These are phyloP conservation scores for Pseudopyricularia cyperi DNA, from an alignment of 2,329 filamentous ascomycete species.

Conservation along the genomic window DNA sequence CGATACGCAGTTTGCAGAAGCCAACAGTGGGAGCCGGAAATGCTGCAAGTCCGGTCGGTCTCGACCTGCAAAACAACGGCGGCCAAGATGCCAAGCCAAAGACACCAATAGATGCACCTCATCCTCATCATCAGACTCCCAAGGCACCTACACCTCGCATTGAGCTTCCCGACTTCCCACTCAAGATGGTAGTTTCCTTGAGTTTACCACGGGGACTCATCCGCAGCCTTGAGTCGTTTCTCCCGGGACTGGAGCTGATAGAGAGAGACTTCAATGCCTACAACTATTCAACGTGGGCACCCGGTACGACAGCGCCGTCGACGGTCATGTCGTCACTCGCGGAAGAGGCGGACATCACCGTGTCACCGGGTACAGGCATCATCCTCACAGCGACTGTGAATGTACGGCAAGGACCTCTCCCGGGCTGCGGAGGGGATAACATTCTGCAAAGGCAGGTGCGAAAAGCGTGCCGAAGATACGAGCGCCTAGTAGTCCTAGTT, in stretches of 20 bases:
- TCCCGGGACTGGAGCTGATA: constrained; percentile 13
- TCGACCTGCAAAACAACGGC: not conserved
- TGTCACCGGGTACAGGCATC: constrained; percentile 57
- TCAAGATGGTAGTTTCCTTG: constrained; percentile 14
- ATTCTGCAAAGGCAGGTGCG: constrained; percentile 42
- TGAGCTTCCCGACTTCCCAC: constrained; percentile 2
- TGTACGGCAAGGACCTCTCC: constrained; percentile 54
- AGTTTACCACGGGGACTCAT: constrained; percentile 8
- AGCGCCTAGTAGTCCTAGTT: constrained; percentile 54
- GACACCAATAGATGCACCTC: not conserved
- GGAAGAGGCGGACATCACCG: constrained; percentile 50
- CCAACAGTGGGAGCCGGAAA: not conserved
- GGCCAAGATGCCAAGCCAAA: not conserved
- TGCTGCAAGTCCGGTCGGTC: not conserved
- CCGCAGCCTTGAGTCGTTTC: constrained; percentile 7
- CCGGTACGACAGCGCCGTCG: constrained; percentile 8
- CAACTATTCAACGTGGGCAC: constrained; percentile 9
- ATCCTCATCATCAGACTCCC: constrained; percentile 1
- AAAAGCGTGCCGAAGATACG: constrained; percentile 45
- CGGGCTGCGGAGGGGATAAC: constrained; percentile 31
- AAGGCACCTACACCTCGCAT: constrained; percentile 10
- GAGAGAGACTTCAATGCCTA: constrained; percentile 15
- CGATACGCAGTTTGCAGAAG: not conserved
- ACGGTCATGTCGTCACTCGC: constrained; percentile 3
- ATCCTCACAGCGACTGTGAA: constrained; percentile 59